Evolutionary conservation across 1,284 basidiomycete species (phyloP), one percentile per base, ranked within the genome.

Genomic region (Ceratobasidium sp.): DNA sequence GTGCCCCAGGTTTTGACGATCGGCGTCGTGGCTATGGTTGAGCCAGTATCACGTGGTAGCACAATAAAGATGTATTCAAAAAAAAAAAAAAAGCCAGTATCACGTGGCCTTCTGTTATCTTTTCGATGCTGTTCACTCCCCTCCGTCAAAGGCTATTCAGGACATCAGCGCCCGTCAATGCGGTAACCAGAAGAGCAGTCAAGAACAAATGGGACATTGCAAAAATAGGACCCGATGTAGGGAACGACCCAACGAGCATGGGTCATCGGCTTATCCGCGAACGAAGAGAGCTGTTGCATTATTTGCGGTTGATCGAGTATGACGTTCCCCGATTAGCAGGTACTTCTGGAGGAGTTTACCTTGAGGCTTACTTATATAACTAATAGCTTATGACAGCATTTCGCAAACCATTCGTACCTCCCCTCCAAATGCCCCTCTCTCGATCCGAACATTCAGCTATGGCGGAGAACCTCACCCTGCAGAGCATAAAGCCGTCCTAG

Each of bases 271-370:
- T 91, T 79, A 85, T 96, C 67, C 88, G 90, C 78, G 89, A 93
- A 82, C 90, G 95, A 80, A 89, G 94, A 48, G 89, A 92, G 81
- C 85, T 89, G 67, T 85, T 95, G 64, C 88, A 92, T 80, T 93
- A 96, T 81, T 86, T 96, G 83, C 89, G 93, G 69, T 88, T 95
- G 81, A 94, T 96, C 79, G 94, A 95, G 83, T 90, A 93, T 80
- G 95, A 96, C 84, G 90, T 94, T 87, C 91, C 92, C 23, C 90
- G 92, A 81, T 89, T 97, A 52, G 91, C 93, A 80, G 92, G 95
- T 96, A 82, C 4, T 4, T 33, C 33, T 33, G 84, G 93, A n/a
- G n/a, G n/a, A n/a, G n/a, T n/a, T n/a, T 87, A 12, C 23, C n/a
- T 61, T 13, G 69, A 56, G 44, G n/a, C n/a, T n/a, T n/a, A n/a